Evolutionary conservation across 495 filamentous ascomycete genomes (phyloP), one percentile per base, ranked within the genome.

Genomic region (Wilcoxina mikolae): DNA sequence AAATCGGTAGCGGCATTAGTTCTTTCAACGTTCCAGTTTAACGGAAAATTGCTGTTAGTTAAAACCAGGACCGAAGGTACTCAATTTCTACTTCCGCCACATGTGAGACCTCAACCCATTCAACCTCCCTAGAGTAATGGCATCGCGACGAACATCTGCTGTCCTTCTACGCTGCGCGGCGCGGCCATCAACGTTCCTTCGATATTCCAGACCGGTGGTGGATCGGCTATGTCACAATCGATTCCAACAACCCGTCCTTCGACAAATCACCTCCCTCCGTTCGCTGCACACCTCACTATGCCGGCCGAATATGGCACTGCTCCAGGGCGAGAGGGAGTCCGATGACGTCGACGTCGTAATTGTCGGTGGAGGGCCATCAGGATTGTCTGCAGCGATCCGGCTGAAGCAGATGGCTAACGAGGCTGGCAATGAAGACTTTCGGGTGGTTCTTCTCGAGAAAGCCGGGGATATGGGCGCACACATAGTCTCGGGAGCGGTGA

Each of bases 261-360:
- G 5, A 24, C 24, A 9, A 46, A 24, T 47, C 18, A 5, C 29
- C 20, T 1, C 35, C 9, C 23, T 41, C 22, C 61, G 60, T 12
- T 27, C 15, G 15, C 53, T 63, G 44, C 59, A 58, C 20, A 51
- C 26, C 60, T 49, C 57, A 15, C 24, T 56, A 4, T 53, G 18
- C 22, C 54, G 50, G 10, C 53, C 49, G 35, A 58, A 53, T 29
- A 39, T 58, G 28, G 38, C 51, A 31, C 56, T 60, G 23, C 49
- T 54, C 27, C 17, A 54, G 9, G 56, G 56, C 50, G 87, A 95
- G 45, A 79, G 91, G 54, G 91, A 96, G 69, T 84, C 77, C 50
- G 91, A 96, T 60, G 70, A 94, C 67, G 91, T 96, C 20, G 91
- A 96, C 70, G 90, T 96, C 9, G 94, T 87, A 65, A 96, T 99